A percentile compares a stretch with the other conserved stretches of the same genome.
phyloP scores from a whole-genome alignment of 371 early-diverging fungal genomes.

The Phascolomyces articulosus region DNA sequence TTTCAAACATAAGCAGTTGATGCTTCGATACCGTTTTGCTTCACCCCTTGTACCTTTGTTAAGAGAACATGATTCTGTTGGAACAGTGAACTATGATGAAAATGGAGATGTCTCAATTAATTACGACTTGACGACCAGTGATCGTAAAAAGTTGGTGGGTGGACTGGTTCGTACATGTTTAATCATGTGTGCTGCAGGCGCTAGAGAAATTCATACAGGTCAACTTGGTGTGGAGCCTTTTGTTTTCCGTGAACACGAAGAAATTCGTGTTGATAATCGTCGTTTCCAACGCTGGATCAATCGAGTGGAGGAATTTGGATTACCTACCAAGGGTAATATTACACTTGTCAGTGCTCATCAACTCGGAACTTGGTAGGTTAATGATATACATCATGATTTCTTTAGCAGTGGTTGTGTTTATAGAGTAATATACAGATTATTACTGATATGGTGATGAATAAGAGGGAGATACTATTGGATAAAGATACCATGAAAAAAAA shows the following conservation, averaged over 20 bases:
- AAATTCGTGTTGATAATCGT: constrained; percentile 26
- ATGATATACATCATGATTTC: too few relatives aligned
- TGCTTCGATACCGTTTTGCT: constrained; percentile 46
- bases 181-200: constrained; percentile 73
- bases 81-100: constrained; percentile 18
- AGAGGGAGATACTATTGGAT: too few relatives aligned
- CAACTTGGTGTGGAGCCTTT: constrained; percentile 44
- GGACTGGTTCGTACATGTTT: constrained; percentile 47
- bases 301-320: constrained; percentile 17
- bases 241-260: constrained; percentile 24
- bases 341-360: constrained; percentile 46
- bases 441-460: too few relatives aligned
- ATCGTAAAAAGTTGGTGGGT: constrained; percentile 41
- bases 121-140: constrained; percentile 52
- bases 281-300: constrained; percentile 27
- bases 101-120: constrained; percentile 21
- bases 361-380: constrained; percentile 55
- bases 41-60: constrained; percentile 53
- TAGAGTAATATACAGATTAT: too few relatives aligned
- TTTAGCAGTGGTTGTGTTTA: too few relatives aligned
- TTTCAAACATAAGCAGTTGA: constrained; percentile 50
- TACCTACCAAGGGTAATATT: constrained; percentile 18
- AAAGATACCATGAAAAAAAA: too few relatives aligned
- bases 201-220: constrained; percentile 53
- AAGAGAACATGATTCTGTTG: constrained; percentile 64